Percentiles rank a stretch among this genome's conserved stretches.
Evolutionary conservation across 148 eudicot species (phyloP).

Genomic region (Rhododendron henanense): DNA sequence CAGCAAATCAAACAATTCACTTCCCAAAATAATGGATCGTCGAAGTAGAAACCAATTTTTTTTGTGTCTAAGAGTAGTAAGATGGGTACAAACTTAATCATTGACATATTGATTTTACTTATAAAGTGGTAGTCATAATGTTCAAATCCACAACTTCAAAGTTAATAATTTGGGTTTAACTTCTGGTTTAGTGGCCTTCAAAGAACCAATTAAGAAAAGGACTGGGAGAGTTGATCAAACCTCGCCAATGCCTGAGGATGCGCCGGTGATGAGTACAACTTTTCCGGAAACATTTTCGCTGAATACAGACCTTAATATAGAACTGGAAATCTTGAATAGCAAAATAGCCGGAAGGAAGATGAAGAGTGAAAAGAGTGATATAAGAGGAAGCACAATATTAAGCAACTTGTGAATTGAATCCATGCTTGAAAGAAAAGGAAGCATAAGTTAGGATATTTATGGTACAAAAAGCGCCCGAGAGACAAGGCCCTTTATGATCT

Average conservation of each 20-base stretch:
- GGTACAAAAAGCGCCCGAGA: no score
- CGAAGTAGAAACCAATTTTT: neutral
- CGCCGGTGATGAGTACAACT: constrained; percentile 26
- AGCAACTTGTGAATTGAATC: constrained; percentile 23
- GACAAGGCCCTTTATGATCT: no score
- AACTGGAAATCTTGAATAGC: constrained; percentile 13
- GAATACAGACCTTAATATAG: constrained; percentile 9
- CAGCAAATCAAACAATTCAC: neutral
- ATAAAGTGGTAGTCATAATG: neutral
- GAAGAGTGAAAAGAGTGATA: constrained; percentile 21
- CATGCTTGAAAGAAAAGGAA: constrained; percentile 5
- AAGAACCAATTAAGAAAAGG: neutral
- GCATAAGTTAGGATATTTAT: neutral
- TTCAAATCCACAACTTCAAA: neutral
- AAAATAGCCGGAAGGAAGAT: constrained; percentile 17
- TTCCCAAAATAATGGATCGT: neutral
- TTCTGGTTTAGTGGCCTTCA: neutral
- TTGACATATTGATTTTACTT: neutral
- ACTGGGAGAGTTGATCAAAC: neutral
- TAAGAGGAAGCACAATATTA: constrained; percentile 21
- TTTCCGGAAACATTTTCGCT: constrained; percentile 28
- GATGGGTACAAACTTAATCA: neutral
- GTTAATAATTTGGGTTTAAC: no score
- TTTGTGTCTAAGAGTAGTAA: no score
- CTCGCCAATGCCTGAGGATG: neutral